Base-by-base conservation (phyloP, 1,139 yeast species). In the Lodderomyces theae region DNA sequence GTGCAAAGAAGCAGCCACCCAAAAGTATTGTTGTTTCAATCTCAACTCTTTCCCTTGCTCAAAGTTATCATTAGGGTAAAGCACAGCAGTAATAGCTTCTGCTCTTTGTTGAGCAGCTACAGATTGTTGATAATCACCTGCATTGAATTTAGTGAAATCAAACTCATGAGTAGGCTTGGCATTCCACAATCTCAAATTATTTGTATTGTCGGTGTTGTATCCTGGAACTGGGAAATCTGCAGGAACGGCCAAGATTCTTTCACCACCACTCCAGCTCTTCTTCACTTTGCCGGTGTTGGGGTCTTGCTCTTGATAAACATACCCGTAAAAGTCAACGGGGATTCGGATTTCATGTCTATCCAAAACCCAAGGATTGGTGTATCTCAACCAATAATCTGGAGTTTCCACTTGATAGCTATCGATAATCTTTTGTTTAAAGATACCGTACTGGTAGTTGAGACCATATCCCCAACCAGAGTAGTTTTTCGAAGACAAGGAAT, bases 381-480 rank as follows among this genome's bases (percentile, higher is more conserved):
- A 83, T 51, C 82, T 82, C 53, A 90, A 74, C 97, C 97, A 90
- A 63, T 89, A 86, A 61, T 90, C 97, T 3, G 97, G 97, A 35
- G 86, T 75, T 63, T 90, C 97, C 35, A 89, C 94, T 66, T 90
- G 97, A 64, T 86, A 86, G 12, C 97, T 97, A 57, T 90, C 88
- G 50, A 88, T 76, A 57, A 90, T 88, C 61, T 82, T 82, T 66
- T 90, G 97, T 53, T 88, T 79, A 66, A 90, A 90, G 53, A 90
- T 90, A 62, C 96, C 97, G 60, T 89, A 89, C 63, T 88, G 90
- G 66, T 89, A 89, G 59, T 95, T 82, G 52, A 89, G 72, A 45
- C 97, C 97, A 61, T 90, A 90, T 48, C 97, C 97, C 97, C 97
- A 89, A 40, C 95, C 96, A 24, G 95, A 89, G 61, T 86, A 87